Evolutionary conservation across 2,329 filamentous ascomycete genomes (phyloP), one percentile per base, ranked within the genome.

Genomic region (Aspergillus sp.): DNA sequence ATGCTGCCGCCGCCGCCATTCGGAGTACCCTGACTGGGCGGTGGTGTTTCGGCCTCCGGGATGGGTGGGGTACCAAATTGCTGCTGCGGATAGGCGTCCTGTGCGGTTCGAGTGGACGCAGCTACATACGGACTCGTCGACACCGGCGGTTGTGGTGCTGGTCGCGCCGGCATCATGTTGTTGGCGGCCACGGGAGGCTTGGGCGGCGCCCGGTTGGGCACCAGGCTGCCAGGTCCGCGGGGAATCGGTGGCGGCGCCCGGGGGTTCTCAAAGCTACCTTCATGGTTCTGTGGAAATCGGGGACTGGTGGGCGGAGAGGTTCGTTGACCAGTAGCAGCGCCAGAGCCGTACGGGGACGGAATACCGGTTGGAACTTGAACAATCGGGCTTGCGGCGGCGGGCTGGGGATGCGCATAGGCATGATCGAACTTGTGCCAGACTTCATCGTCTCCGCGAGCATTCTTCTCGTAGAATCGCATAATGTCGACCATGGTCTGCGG

Each of bases 371-470:
- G 66, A 58, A 54, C 67, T 64, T 55, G 66, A 58, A 54, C 67
- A 56, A 55, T 71, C 64, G 55, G 73, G 68, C 48, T 57, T 19
- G 19, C 19, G 5, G 57, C 54, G 5, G 47, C 50, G 52, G 66
- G 70, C 60, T 63, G 67, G 52, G 71, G 67, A 48, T 73, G 71
- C 7, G 83, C 76, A 60, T 84, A 82, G 45, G 86, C 88, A 71
- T 95, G 83, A 60, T 94, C 88, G 66, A 98, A 96, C 68, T 98
- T 98, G 68, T 97, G 90, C 75, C 93, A 88, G 48, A 93, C 85
- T 59, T 87, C 86, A 61, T 95, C 88, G 63, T 96, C 82, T 57
- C 77, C 80, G 57, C 91, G 88, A 28, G 87, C 85, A 54, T 88
- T 95, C 71, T 95, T 91, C 67, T 96, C 94, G 76, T 95, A 97